These are phyloP conservation scores for Euptelea pleiosperma DNA, from an alignment of 164 flowering plant species.

Conservation along the genomic window DNA sequence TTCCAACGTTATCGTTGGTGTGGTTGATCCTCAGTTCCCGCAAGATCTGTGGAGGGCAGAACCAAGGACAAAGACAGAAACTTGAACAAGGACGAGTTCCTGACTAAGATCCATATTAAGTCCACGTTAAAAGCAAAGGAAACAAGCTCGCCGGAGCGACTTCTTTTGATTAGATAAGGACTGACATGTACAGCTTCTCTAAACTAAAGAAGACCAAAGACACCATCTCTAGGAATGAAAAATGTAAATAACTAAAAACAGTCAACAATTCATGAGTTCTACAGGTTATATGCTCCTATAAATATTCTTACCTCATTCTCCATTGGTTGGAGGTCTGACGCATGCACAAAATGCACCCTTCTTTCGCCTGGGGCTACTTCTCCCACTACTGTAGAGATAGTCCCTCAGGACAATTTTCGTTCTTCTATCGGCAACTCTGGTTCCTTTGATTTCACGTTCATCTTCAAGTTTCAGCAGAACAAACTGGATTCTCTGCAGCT, in stretches of 20 bases:
- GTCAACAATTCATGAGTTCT: not conserved
- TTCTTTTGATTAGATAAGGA: constrained; percentile 1
- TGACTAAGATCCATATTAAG: too few relatives aligned
- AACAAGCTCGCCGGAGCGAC: constrained; percentile 4
- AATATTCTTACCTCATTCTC: constrained; percentile 23
- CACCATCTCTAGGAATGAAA: constrained; percentile 4
- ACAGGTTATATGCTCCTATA: not conserved
- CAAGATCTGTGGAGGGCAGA: too few relatives aligned
- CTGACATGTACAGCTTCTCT: constrained; percentile 8
- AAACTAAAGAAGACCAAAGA: not conserved
- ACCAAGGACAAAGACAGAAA: too few relatives aligned
- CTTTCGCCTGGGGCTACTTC: constrained; percentile 34
- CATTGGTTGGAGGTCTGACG: constrained; percentile 38
- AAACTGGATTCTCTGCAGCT: constrained; percentile 70
- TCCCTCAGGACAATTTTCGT: constrained; percentile 52
- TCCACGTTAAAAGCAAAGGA: constrained; percentile 3
- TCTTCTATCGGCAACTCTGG: constrained; percentile 27
- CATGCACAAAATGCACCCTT: constrained; percentile 61
- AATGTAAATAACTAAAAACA: not conserved
- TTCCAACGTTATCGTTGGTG: too few relatives aligned
- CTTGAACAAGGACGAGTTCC: too few relatives aligned
- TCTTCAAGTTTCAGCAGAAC: constrained; percentile 55
- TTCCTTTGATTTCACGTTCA: constrained; percentile 45
- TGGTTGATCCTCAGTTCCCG: too few relatives aligned
- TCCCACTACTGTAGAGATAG: constrained; percentile 45